phyloP scores from a whole-genome alignment of 805 yeast species.

The Zygosaccharomyces siamensis region DNA sequence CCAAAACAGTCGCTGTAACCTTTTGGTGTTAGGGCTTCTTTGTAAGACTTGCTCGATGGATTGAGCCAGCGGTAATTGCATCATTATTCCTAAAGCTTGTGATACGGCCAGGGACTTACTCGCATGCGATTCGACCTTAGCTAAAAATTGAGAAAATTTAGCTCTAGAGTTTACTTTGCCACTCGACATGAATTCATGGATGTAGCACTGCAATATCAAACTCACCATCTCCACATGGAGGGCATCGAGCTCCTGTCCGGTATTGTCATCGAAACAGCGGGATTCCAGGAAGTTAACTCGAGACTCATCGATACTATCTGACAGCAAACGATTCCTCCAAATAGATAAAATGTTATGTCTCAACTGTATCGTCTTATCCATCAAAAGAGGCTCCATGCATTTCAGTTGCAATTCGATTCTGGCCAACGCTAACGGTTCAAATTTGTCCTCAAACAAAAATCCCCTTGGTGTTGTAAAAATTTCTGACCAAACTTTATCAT shows the following conservation, averaged over 20 bases:
- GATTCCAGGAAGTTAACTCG: background rate
- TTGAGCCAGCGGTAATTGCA: constrained; percentile 19
- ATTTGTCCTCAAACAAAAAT: background rate
- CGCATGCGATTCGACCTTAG: constrained; percentile 5
- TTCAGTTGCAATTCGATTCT: background rate
- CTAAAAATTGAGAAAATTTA: constrained; percentile 4
- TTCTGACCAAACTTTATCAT: background rate
- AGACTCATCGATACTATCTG: background rate
- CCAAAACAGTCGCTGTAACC: constrained; percentile 19
- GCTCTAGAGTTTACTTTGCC: constrained; percentile 6
- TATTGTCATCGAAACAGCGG: background rate
- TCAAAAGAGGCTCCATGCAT: background rate
- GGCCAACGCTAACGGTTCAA: background rate
- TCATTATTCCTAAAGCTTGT: constrained; percentile 23
- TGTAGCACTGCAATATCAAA: constrained; percentile 16
- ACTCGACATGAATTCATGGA: constrained; percentile 10
- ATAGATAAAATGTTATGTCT: background rate
- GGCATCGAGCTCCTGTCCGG: background rate
- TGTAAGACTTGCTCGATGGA: constrained; percentile 14
- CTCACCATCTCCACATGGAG: constrained; percentile 1
- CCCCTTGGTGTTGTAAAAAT: background rate
- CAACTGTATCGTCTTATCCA: background rate
- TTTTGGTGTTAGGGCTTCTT: constrained; percentile 2
- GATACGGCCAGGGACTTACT: constrained; percentile 18
- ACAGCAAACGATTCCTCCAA: constrained; percentile 9